These are phyloP conservation scores for Davidsoniella eucalypti DNA, from an alignment of 2,329 filamentous ascomycete species.

Conservation along the genomic window DNA sequence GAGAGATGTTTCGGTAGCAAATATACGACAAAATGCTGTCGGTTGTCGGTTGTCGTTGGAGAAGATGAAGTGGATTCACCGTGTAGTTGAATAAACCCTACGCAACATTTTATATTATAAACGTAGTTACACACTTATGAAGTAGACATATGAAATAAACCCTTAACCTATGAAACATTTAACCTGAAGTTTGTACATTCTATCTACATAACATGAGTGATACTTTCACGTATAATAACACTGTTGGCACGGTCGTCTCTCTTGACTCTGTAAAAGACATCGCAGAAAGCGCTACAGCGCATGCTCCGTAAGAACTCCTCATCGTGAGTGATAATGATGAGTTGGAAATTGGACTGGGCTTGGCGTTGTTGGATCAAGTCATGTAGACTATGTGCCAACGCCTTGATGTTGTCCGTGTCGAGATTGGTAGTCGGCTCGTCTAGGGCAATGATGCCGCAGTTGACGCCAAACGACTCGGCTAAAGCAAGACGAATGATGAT, in stretches of 20 bases:
- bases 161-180: background rate
- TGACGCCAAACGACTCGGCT: conserved; percentile 89
- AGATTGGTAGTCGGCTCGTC: conserved; percentile 97
- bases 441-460: conserved; percentile 88
- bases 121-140: background rate
- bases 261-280: conserved; percentile 77
- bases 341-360: conserved; percentile 86
- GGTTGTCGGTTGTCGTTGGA: background rate
- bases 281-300: conserved; percentile 84
- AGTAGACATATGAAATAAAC: background rate
- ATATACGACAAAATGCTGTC: background rate
- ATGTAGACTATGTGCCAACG: conserved; percentile 68
- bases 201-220: conserved; percentile 29
- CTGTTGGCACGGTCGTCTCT: conserved; percentile 77
- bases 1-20: background rate
- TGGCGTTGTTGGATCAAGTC: conserved; percentile 72
- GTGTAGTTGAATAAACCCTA: background rate
- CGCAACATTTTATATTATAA: background rate
- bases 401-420: conserved; percentile 85
- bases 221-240: conserved; percentile 57
- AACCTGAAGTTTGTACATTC: background rate
- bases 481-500: conserved; percentile 96
- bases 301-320: conserved; percentile 89
- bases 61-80: background rate
- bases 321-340: conserved; percentile 97